phyloP scores from a whole-genome alignment of 1,284 basidiomycete genomes.

The Mycena sp. region DNA sequence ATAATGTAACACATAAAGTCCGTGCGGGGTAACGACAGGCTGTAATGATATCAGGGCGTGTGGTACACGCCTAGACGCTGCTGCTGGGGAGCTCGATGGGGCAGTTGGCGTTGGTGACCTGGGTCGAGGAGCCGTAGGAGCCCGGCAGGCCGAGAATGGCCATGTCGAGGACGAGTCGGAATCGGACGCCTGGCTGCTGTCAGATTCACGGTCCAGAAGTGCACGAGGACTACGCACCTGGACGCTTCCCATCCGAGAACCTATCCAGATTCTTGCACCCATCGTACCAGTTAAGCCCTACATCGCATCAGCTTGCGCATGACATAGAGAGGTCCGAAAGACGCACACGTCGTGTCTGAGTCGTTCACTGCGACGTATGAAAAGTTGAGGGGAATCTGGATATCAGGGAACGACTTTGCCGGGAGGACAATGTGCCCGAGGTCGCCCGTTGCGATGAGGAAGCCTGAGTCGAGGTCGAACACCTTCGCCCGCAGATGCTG shows the following conservation, averaged over 20 bases:
- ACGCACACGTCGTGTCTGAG: conserved; percentile 83
- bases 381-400: conserved; percentile 82
- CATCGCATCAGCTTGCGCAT: neutral
- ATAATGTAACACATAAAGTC: neutral
- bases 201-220: neutral
- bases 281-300: conserved; percentile 83
- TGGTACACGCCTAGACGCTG: conserved; percentile 47
- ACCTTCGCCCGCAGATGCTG: conserved; percentile 70
- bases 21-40: conserved; percentile 17
- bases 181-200: conserved; percentile 64
- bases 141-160: conserved; percentile 75
- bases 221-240: conserved; percentile 56
- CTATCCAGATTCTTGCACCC: conserved; percentile 74
- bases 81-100: conserved; percentile 77
- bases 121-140: conserved; percentile 60
- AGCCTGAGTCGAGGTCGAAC: conserved; percentile 70
- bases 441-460: conserved; percentile 73
- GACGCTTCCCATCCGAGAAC: conserved; percentile 61
- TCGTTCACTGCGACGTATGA: conserved; percentile 83
- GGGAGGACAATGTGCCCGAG: conserved; percentile 65
- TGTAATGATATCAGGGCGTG: neutral
- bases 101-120: conserved; percentile 73
- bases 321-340: neutral
- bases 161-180: conserved; percentile 75
- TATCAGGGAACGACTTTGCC: conserved; percentile 67